Base-by-base conservation (phyloP, 2,329 filamentous ascomycete genomes). In the Botrytis elliptica region DNA sequence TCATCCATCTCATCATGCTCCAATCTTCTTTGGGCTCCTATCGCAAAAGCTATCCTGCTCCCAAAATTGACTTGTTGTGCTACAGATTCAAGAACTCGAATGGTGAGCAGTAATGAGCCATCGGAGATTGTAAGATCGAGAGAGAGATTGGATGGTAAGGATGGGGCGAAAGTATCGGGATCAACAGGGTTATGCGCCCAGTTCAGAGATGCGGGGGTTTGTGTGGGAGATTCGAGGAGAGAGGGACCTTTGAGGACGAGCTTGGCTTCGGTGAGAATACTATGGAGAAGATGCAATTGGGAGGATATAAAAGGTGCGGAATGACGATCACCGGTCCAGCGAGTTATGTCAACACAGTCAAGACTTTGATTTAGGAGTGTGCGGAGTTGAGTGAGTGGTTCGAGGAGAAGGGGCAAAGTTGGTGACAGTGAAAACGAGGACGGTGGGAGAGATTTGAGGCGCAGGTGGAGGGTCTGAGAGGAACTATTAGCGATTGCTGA, bases 1-100 rank as follows among this genome's bases (percentile, higher is more conserved):
- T 90, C 88, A 75, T 95, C 92, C 76, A 91, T 90, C 83, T 98
- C 95, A 82, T 95, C 92, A 81, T 95, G 92, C 77, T 91, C 90
- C 3, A 91, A 85, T 29, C 90, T 85, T 16, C 89, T 84, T 20
- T 89, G 82, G 0, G 89, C 90, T 60, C 89, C 89, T 75, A 91
- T 94, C 77, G 88, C 94, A 75, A 87, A 88, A 75, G 88, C 93
- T 80, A 90, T 91, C 81, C 89, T 93, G 76, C 86, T 92, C 69
- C 88, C 87, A 36, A 91, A 84, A 77, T 85, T 89, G 79, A 89
- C 82, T 88, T 83, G 87, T 86, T 84, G 86, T 20, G 72, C 89
- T 73, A 85, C 91, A 1, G 92, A 86, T 77, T 94, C 92, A 7
- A 95, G 85, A 1, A 90, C 89, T 49, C 93, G 89, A 38, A 95